Percentiles rank a stretch among this genome's conserved stretches.
Evolutionary conservation across 2,329 filamentous ascomycete genomes (phyloP).

Genomic region (Stachybotrys chlorohalonatus): DNA sequence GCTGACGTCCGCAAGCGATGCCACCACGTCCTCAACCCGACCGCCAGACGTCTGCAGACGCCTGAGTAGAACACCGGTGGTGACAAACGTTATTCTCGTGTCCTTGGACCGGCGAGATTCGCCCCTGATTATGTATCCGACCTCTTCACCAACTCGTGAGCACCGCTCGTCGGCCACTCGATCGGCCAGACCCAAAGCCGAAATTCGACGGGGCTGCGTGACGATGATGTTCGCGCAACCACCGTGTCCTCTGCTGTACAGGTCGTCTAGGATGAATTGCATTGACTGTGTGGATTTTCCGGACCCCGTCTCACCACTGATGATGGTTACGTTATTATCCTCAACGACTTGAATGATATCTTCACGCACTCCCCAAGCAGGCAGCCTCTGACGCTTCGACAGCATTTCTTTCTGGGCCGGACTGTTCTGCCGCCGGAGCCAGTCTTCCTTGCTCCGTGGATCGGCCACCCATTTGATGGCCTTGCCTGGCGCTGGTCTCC

Average conservation of each 20-base stretch:
- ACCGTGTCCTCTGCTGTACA: conserved; percentile 70
- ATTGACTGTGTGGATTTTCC: conserved; percentile 97
- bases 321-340: conserved; percentile 81
- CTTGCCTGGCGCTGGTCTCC: conserved; percentile 38
- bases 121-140: conserved; percentile 86
- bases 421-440: conserved; percentile 58
- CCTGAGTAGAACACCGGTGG: conserved; percentile 83
- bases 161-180: conserved; percentile 90
- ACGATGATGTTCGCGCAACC: conserved; percentile 82
- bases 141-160: conserved; percentile 70
- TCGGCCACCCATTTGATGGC: conserved; percentile 57
- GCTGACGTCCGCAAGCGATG: conserved; percentile 79
- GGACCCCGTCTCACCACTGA: conserved; percentile 92
- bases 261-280: conserved; percentile 88
- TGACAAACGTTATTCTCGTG: conserved; percentile 92
- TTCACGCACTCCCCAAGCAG: conserved; percentile 79
- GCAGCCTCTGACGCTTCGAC: conserved; percentile 60
- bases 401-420: conserved; percentile 68
- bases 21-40: conserved; percentile 67
- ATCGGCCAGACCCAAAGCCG: conserved; percentile 86
- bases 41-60: conserved; percentile 86
- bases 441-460: conserved; percentile 52
- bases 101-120: conserved; percentile 66
- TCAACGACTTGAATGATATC: conserved; percentile 68
- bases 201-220: conserved; percentile 90